Evolutionary conservation across 352 stramenopile genomes (phyloP).

Genomic region (Proteromonas lacertae): DNA sequence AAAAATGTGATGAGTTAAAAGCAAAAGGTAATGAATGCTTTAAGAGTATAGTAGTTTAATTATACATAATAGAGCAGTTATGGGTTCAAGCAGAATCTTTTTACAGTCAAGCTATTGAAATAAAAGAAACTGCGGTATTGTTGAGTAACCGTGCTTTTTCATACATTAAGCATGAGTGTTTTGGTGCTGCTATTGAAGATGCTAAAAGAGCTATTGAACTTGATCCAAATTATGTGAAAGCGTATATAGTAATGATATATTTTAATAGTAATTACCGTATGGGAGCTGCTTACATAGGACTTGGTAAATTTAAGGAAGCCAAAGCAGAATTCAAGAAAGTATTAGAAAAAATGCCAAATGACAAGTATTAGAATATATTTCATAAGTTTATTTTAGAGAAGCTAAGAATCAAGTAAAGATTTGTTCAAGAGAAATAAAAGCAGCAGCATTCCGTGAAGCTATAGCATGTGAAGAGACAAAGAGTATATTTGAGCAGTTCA

Average conservation of each 20-base stretch:
- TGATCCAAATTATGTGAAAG: constrained; percentile 78
- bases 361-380: not conserved
- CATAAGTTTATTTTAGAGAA: constrained; percentile 10
- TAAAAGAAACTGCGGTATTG: constrained; percentile 49
- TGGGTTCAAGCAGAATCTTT: constrained; percentile 31
- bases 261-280: constrained; percentile 14
- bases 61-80: constrained; percentile 32
- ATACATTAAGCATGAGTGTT: constrained; percentile 90
- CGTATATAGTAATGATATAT: constrained; percentile 21
- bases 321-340: too few species aligned
- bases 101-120: constrained; percentile 47
- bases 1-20: too few species aligned
- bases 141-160: constrained; percentile 69
- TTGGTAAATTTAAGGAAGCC: constrained; percentile 20
- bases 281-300: constrained; percentile 71
- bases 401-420: constrained; percentile 60
- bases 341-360: too few species aligned
- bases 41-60: too few species aligned
- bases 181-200: constrained; percentile 79
- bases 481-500: too few species aligned
- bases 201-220: constrained; percentile 55
- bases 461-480: too few species aligned
- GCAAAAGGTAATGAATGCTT: too few species aligned
- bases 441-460: constrained; percentile 68
- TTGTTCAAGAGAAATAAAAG: constrained; percentile 79